These are phyloP conservation scores for Zygoascus ofunaensis DNA, from an alignment of 805 yeast species.

Conservation along the genomic window DNA sequence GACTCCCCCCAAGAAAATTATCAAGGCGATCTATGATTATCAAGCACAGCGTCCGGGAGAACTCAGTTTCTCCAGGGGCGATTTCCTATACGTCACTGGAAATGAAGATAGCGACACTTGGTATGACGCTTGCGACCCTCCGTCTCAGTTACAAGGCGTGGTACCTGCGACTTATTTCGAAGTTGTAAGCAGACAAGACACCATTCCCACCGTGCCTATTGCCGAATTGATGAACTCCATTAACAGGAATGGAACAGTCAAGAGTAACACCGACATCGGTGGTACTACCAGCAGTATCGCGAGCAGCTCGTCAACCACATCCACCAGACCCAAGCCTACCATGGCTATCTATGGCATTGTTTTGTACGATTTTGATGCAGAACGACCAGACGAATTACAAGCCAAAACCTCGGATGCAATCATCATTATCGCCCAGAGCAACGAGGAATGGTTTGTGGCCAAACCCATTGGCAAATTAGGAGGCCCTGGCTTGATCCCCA, in stretches of 20 bases:
- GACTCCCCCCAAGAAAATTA: constrained; percentile 67
- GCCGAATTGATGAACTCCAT: constrained; percentile 4
- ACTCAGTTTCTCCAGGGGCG: constrained; percentile 69
- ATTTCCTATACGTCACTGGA: constrained; percentile 74
- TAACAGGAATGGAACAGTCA: not conserved
- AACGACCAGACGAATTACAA: constrained; percentile 71
- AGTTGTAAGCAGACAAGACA: constrained; percentile 39
- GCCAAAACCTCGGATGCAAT: constrained; percentile 80
- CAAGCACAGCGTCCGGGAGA: constrained; percentile 75
- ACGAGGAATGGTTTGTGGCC: constrained; percentile 95
- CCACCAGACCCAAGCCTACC: not conserved
- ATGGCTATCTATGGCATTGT: constrained; percentile 65
- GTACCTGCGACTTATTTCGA: constrained; percentile 84
- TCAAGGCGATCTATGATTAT: constrained; percentile 73
- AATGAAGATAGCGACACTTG: constrained; percentile 53
- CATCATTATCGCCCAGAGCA: constrained; percentile 92
- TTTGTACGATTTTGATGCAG: constrained; percentile 79
- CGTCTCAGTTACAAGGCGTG: constrained; percentile 65
- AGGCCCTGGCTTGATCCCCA: constrained; percentile 96
- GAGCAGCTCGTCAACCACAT: constrained; percentile 3
- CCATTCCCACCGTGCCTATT: constrained; percentile 24
- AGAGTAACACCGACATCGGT: constrained; percentile 6
- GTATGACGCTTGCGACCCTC: constrained; percentile 86
- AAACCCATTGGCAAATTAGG: constrained; percentile 92
- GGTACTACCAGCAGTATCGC: not conserved